A percentile compares a stretch with the other conserved stretches of the same genome.
Conservation (phyloP, 345 rosid species). For the Rhodamnia rubescens region DNA sequence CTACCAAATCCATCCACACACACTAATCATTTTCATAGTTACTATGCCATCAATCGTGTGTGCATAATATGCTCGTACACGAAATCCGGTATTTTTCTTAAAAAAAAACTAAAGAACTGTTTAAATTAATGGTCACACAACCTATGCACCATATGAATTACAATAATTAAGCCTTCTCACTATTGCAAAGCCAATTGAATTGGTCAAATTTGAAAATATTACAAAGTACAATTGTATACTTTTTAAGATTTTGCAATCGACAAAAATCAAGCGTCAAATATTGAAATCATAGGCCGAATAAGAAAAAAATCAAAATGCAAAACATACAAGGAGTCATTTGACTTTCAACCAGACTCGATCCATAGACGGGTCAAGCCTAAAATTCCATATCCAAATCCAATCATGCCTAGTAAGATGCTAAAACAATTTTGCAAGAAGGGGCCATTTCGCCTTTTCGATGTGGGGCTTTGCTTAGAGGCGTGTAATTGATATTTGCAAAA, state of each 20-base stretch:
- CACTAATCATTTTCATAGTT: neutral
- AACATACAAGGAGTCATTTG: neutral
- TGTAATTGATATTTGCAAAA: neutral
- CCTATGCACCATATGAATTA: too few species aligned
- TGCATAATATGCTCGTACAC: too few species aligned
- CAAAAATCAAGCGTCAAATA: neutral
- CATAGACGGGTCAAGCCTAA: neutral
- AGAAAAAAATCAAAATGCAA: neutral
- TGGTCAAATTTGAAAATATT: neutral
- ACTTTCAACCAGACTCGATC: neutral
- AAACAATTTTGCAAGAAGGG: neutral
- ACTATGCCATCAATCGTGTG: neutral
- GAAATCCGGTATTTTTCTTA: too few species aligned
- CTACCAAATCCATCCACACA: neutral
- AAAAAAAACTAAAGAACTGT: too few species aligned
- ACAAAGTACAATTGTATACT: neutral
- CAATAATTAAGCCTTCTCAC: neutral
- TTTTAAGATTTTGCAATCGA: neutral
- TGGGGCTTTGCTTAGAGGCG: neutral
- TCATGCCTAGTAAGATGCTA: neutral
- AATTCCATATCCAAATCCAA: neutral
- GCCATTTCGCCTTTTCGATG: neutral
- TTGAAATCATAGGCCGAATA: neutral
- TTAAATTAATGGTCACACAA: too few species aligned
- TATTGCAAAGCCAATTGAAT: neutral